Evolutionary conservation across 2,329 filamentous ascomycete species (phyloP).

Genomic region (Aspergillus persii): DNA sequence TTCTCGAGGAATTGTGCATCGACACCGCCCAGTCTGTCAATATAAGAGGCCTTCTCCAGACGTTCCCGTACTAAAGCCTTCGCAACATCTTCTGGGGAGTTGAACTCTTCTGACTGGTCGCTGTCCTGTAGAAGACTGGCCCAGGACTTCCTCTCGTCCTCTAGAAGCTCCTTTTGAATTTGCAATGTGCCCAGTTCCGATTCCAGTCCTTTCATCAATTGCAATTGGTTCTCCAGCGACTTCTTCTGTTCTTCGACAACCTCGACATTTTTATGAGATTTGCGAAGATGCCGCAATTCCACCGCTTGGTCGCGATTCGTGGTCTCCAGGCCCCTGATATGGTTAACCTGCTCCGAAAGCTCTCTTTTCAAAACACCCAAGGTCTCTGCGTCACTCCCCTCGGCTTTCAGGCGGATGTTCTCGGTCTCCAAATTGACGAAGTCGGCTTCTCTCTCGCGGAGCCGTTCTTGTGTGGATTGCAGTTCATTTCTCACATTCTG

Average conservation of each 20-base stretch:
- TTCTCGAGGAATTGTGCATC: constrained; percentile 76
- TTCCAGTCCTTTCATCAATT: constrained; percentile 70
- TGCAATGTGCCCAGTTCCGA: constrained; percentile 75
- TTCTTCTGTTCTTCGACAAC: constrained; percentile 95
- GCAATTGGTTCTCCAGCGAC: constrained; percentile 72
- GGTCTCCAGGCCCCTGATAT: constrained; percentile 80
- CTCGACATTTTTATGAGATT: constrained; percentile 81
- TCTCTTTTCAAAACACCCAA: constrained; percentile 82
- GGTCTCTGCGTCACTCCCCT: constrained; percentile 82
- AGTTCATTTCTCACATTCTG: constrained; percentile 58
- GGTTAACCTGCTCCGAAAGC: constrained; percentile 85
- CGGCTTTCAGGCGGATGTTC: constrained; percentile 77
- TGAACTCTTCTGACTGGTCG: constrained; percentile 66
- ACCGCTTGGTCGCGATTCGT: constrained; percentile 74
- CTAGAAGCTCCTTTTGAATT: constrained; percentile 78
- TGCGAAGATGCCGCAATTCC: constrained; percentile 79
- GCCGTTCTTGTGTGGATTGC: constrained; percentile 61
- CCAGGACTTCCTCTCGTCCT: constrained; percentile 87
- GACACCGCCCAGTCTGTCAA: constrained; percentile 75
- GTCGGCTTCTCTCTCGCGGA: constrained; percentile 68
- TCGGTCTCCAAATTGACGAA: constrained; percentile 77
- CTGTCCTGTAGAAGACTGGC: constrained; percentile 76
- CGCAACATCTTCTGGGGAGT: constrained; percentile 83
- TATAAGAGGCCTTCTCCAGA: constrained; percentile 72
- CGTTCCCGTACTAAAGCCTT: constrained; percentile 80